Conservation (phyloP, 129 eudicot genomes). For the Lonicera japonica region DNA sequence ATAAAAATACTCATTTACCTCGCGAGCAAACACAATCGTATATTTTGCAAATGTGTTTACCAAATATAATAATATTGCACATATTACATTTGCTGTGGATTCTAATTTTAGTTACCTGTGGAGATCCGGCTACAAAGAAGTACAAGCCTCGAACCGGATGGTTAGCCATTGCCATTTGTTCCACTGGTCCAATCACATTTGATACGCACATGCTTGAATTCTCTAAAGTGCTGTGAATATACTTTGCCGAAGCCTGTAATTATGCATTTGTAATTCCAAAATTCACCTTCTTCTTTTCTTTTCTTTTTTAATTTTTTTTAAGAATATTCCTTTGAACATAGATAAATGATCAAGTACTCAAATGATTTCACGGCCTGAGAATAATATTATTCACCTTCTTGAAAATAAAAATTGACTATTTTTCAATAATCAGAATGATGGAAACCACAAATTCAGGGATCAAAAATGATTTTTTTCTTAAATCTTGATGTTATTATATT, state of each 20-base stretch:
- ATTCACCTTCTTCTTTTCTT: neutral
- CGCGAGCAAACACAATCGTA: neutral
- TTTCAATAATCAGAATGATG: no score
- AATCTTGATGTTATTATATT: no score
- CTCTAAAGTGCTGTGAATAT: slow-evolving; percentile 18
- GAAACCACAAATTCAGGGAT: no score
- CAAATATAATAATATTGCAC: neutral
- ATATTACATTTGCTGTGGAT: no score
- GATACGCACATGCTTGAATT: slow-evolving; percentile 53
- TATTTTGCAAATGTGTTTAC: neutral
- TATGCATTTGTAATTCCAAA: no score
- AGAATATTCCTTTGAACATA: no score
- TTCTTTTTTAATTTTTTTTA: no score
- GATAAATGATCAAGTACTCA: neutral
- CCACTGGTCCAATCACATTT: slow-evolving; percentile 44
- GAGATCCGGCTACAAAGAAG: slow-evolving; percentile 34
- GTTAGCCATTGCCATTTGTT: slow-evolving; percentile 25
- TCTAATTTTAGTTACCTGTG: slow-evolving; percentile 24
- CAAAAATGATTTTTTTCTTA: no score
- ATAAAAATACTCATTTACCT: no score
- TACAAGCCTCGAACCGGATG: slow-evolving; percentile 40
- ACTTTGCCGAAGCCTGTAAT: slow-evolving; percentile 20
- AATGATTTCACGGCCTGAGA: neutral
- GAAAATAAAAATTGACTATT: neutral
- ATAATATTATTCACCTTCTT: neutral